A percentile compares a stretch with the other conserved stretches of the same genome.
These are phyloP conservation scores for Ophiosphaerella narmari DNA, from an alignment of 2,329 filamentous ascomycete species.

Conservation along the genomic window DNA sequence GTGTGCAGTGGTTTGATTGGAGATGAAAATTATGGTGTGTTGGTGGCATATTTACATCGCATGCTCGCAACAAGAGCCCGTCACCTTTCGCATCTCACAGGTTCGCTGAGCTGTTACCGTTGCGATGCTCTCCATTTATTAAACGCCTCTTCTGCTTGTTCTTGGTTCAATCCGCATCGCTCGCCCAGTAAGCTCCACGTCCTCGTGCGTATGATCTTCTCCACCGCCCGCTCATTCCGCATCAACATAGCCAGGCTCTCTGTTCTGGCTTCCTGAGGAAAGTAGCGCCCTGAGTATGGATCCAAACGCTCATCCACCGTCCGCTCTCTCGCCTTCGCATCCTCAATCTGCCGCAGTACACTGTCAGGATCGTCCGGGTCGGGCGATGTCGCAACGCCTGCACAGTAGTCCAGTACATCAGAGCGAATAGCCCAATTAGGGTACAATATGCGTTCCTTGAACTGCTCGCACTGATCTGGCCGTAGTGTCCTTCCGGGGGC, in stretches of 20 bases:
- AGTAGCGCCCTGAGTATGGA: constrained; percentile 86
- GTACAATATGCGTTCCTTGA: constrained; percentile 80
- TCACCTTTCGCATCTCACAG: too few species aligned
- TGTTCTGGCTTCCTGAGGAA: constrained; percentile 77
- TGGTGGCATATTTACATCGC: not conserved
- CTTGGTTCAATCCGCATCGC: constrained; percentile 66
- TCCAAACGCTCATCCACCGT: constrained; percentile 88
- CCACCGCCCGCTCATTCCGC: constrained; percentile 75
- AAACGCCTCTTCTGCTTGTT: constrained; percentile 48
- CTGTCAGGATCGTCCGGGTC: constrained; percentile 86
- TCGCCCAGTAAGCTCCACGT: constrained; percentile 81
- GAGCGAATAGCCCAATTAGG: constrained; percentile 84
- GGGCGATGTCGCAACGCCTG: constrained; percentile 81
- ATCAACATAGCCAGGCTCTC: constrained; percentile 76
- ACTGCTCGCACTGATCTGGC: constrained; percentile 66
- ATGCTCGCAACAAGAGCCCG: not conserved
- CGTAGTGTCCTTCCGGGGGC: constrained; percentile 61
- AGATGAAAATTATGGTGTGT: too few species aligned
- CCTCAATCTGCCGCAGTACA: constrained; percentile 70
- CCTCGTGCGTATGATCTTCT: constrained; percentile 77
- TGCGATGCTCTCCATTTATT: constrained; percentile 37
- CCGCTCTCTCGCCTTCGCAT: constrained; percentile 69
- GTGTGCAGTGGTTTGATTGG: too few species aligned
- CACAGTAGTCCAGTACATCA: constrained; percentile 87
- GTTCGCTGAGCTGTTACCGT: constrained; percentile 4